Evolutionary conservation across 768 basidiomycete species (phyloP).

Genomic region (Podaxis sp.): DNA sequence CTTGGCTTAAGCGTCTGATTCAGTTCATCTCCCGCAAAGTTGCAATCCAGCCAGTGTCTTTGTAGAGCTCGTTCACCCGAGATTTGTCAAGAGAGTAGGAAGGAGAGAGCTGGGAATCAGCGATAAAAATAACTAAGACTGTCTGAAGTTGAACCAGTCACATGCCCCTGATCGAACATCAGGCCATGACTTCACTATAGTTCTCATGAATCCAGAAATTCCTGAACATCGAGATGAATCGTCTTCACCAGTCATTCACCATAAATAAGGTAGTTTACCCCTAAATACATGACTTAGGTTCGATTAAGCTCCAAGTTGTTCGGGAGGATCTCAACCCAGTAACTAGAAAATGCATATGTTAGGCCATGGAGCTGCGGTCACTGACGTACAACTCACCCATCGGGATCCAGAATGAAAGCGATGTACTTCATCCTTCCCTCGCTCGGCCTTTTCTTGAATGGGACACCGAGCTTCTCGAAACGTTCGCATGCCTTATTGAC

Average conservation of each 20-base stretch:
- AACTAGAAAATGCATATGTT: constrained; percentile 13
- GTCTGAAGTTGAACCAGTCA: background rate
- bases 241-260: background rate
- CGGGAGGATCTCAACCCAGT: constrained; percentile 24
- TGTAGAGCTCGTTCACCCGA: background rate
- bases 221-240: background rate
- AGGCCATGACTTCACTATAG: background rate
- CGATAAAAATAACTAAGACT: background rate
- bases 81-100: background rate
- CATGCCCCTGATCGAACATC: background rate
- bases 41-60: too few species aligned
- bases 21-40: background rate
- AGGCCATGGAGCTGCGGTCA: too few species aligned
- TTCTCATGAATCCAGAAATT: background rate
- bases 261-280: background rate
- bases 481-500: constrained; percentile 81
- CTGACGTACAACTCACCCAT: constrained; percentile 50
- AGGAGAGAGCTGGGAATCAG: background rate
- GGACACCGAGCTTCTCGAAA: constrained; percentile 77
- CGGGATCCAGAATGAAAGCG: constrained; percentile 84
- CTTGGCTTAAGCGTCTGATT: background rate
- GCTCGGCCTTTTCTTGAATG: constrained; percentile 82
- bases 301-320: constrained; percentile 10
- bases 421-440: constrained; percentile 88
- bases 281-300: background rate